Evolutionary conservation across 139 green algal genomes (phyloP).

Genomic region (Chlorella vulgaris): DNA sequence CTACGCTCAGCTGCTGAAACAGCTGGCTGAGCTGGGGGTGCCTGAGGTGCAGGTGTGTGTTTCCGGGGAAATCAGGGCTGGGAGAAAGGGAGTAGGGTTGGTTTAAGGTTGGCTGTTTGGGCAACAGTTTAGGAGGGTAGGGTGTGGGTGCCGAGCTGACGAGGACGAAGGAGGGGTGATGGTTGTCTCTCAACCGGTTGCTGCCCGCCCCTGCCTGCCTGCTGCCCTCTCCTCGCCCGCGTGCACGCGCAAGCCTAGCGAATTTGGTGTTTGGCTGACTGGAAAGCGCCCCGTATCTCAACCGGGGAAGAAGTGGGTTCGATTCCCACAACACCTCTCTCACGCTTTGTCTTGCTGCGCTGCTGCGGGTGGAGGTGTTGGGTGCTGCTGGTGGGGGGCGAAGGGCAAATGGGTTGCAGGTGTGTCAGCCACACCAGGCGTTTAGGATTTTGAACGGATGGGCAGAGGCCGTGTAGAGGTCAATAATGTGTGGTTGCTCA

Average conservation of each 20-base stretch:
- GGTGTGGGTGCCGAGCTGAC: no score
- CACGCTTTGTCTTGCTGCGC: background rate
- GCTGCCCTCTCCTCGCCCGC: background rate
- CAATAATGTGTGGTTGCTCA: no score
- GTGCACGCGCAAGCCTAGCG: background rate
- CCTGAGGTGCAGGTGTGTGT: conserved; percentile 49
- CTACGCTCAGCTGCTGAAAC: conserved; percentile 69
- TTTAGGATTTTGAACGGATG: no score
- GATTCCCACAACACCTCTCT: conserved; percentile 32
- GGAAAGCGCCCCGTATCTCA: conserved; percentile 15
- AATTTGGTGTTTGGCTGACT: conserved; percentile 33
- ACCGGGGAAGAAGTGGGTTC: conserved; percentile 27
- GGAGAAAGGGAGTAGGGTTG: no score
- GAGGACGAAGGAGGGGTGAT: no score
- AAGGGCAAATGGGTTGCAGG: no score
- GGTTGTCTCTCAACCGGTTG: no score
- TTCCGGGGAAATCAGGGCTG: background rate
- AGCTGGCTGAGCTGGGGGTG: conserved; percentile 62
- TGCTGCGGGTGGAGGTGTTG: background rate
- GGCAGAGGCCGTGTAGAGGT: no score
- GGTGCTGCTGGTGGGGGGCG: background rate
- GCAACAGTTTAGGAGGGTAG: no score
- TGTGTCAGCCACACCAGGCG: no score
- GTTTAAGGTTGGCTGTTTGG: no score
- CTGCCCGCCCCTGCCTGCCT: background rate